phyloP scores from a whole-genome alignment of 192 early-diverging fungal genomes.

The Entophlyctis luteolus region DNA sequence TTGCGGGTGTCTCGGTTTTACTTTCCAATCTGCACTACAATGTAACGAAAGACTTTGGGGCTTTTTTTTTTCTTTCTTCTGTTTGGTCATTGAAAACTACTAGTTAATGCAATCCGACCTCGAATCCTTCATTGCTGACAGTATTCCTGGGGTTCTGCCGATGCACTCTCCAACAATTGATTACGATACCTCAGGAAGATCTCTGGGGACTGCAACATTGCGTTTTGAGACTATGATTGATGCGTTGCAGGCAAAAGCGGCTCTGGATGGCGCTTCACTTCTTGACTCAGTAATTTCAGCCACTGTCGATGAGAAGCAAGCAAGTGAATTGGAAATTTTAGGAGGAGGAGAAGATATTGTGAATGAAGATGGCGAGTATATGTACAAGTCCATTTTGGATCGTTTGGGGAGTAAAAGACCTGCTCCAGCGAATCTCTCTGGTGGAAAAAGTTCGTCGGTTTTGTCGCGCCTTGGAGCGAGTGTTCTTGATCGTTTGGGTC shows the following conservation, averaged over 20 bases:
- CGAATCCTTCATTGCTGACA: not conserved
- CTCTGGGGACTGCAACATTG: slow-evolving; percentile 4
- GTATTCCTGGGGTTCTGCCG: not conserved
- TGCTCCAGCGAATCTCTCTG: not conserved
- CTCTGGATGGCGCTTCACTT: slow-evolving; percentile 8
- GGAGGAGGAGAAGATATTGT: not conserved
- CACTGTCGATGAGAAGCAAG: not conserved
- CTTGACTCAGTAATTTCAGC: not conserved
- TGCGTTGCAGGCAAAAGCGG: not conserved
- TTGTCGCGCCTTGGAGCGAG: slow-evolving; percentile 13
- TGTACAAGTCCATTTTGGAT: slow-evolving; percentile 16
- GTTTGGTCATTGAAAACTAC: too few relatives aligned
- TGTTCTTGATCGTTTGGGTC: slow-evolving; percentile 14
- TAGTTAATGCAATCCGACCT: not conserved
- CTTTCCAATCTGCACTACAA: slow-evolving; percentile 14
- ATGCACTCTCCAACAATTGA: not conserved
- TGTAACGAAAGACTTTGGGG: not conserved
- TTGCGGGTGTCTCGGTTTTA: not conserved
- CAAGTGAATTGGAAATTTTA: not conserved
- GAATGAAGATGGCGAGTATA: slow-evolving; percentile 16
- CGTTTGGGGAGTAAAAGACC: slow-evolving; percentile 14
- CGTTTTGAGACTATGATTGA: not conserved
- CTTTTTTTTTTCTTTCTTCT: not conserved
- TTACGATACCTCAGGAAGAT: slow-evolving; percentile 5
- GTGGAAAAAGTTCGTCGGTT: not conserved